phyloP scores from a whole-genome alignment of 2,329 filamentous ascomycete species.

The Emergomyces pasteurianus region DNA sequence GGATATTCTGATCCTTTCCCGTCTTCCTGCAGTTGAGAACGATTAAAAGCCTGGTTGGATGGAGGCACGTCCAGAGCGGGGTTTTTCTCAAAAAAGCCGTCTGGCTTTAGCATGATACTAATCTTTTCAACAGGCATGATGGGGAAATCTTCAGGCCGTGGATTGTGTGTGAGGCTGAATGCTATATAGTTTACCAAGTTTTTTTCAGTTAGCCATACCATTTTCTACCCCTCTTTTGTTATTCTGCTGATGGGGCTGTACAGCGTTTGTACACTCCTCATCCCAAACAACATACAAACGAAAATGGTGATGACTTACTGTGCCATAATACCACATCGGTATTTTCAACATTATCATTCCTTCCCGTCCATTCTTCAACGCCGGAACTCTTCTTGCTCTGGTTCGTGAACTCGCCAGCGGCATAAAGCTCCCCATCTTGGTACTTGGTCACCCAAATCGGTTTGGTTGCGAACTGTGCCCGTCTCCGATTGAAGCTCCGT shows the following conservation, averaged over 20 bases:
- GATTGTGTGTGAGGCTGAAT: constrained; percentile 51
- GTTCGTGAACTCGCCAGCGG: constrained; percentile 46
- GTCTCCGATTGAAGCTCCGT: constrained; percentile 36
- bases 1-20: not conserved
- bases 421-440: constrained; percentile 41
- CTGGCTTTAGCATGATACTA: constrained; percentile 24
- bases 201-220: not conserved
- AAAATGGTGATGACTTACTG: constrained; percentile 16
- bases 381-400: constrained; percentile 43
- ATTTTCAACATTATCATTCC: constrained; percentile 38
- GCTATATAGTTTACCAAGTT: constrained; percentile 13
- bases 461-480: constrained; percentile 44
- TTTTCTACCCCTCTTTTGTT: not conserved
- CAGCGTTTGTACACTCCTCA: not conserved
- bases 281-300: no score
- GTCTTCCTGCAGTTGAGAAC: not conserved
- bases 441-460: constrained; percentile 47
- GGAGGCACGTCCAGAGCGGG: constrained; percentile 38
- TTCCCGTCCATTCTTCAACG: constrained; percentile 40
- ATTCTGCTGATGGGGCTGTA: not conserved
- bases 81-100: constrained; percentile 42
- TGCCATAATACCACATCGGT: constrained; percentile 31
- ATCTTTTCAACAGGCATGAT: constrained; percentile 43
- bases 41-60: constrained; percentile 12
- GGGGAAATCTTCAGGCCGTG: constrained; percentile 54